Conservation (phyloP, 306 rosid species). For the Oemleria cerasiformis region DNA sequence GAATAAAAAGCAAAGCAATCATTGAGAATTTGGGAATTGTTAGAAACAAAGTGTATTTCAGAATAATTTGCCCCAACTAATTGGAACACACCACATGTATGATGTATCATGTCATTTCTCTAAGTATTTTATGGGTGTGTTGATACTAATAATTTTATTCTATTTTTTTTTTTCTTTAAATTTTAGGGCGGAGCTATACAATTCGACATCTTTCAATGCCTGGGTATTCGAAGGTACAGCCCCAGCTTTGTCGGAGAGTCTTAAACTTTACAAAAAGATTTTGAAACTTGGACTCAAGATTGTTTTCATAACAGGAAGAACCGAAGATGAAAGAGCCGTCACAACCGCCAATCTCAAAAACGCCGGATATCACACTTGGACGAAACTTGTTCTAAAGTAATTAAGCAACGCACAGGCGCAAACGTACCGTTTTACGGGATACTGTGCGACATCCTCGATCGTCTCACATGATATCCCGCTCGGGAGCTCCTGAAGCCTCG, state of each 20-base stretch:
- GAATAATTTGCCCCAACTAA: no score
- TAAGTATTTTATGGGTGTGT: neutral
- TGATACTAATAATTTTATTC: no score
- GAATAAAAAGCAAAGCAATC: neutral
- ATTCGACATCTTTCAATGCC: slow-evolving; percentile 10
- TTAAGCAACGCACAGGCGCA: neutral
- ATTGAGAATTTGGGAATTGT: neutral
- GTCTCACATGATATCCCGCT: no score
- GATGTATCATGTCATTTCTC: neutral
- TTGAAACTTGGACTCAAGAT: slow-evolving; percentile 38
- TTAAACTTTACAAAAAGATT: slow-evolving; percentile 35
- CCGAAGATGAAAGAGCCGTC: neutral
- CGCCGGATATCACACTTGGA: slow-evolving; percentile 49
- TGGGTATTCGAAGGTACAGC: slow-evolving; percentile 40
- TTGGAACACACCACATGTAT: no score
- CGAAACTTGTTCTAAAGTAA: slow-evolving; percentile 47
- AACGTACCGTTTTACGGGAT: no score
- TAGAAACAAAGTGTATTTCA: neutral
- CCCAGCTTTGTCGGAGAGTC: slow-evolving; percentile 52
- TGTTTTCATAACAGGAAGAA: slow-evolving; percentile 50
- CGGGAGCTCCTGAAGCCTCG: no score
- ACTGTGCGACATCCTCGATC: no score
- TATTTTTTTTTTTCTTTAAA: neutral
- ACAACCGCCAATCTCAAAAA: slow-evolving; percentile 33
- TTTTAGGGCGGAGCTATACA: slow-evolving; percentile 37